phyloP scores from a whole-genome alignment of 2,329 filamentous ascomycete genomes.

The Myriosclerotinia curreyana region DNA sequence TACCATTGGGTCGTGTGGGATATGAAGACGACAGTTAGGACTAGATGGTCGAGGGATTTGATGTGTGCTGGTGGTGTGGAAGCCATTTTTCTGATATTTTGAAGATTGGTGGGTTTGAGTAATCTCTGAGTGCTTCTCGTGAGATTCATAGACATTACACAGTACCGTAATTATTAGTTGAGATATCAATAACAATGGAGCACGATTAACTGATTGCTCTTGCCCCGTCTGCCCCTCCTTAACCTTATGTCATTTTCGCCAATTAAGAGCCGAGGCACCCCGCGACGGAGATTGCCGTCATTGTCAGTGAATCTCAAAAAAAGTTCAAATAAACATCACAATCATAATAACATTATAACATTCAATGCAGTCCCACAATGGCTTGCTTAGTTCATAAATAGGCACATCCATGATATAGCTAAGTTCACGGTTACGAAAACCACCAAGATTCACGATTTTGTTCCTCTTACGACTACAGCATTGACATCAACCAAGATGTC shows the following conservation, averaged over 20 bases:
- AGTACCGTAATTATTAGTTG: not conserved
- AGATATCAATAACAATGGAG: not conserved
- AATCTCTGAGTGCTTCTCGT: not conserved
- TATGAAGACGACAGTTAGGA: conserved; percentile 55
- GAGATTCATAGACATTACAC: not conserved
- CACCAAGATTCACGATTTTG: not conserved
- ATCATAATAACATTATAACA: not conserved
- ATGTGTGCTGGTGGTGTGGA: conserved; percentile 28
- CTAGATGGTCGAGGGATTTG: conserved; percentile 53
- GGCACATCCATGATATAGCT: not conserved
- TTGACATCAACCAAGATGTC: conserved; percentile 29
- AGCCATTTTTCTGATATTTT: conserved; percentile 19
- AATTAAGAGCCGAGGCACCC: conserved; percentile 15
- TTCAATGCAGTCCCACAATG: not conserved
- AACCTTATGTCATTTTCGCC: conserved; percentile 8
- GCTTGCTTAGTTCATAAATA: not conserved
- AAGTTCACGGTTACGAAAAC: not conserved
- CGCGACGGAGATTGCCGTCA: conserved; percentile 11
- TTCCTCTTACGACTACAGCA: not conserved
- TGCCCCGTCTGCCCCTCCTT: conserved; percentile 7
- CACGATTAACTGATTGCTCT: not conserved
- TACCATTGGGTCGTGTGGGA: conserved; percentile 53
- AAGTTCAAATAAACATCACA: not conserved
- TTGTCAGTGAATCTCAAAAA: conserved; percentile 8
- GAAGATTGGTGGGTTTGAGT: not conserved